phyloP scores from a whole-genome alignment of 2,329 filamentous ascomycete species.

The Beauveria pseudobassiana region DNA sequence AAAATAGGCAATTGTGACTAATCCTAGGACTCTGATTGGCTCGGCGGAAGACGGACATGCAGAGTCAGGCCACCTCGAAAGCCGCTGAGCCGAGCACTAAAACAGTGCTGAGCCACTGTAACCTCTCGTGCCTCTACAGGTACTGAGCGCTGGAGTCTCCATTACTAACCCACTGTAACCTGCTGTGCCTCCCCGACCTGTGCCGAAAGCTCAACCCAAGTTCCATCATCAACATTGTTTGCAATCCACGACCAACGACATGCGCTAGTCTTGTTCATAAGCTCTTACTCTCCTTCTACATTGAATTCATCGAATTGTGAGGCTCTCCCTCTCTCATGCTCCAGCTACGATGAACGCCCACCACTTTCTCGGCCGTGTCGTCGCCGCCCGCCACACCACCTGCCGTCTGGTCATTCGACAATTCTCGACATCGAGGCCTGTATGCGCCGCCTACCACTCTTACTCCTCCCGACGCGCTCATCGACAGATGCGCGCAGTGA shows the following conservation, averaged over 20 bases:
- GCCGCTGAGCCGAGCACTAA: constrained; percentile 21
- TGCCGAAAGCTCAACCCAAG: not conserved
- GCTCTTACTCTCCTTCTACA: not conserved
- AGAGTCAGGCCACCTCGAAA: constrained; percentile 21
- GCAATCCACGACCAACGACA: not conserved
- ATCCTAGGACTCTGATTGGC: constrained; percentile 29
- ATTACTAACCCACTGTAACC: constrained; percentile 5
- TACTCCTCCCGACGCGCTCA: constrained; percentile 41
- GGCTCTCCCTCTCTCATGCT: constrained; percentile 16
- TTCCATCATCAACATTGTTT: constrained; percentile 4
- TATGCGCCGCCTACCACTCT: constrained; percentile 39
- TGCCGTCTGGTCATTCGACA: constrained; percentile 33
- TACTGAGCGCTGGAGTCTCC: not conserved
- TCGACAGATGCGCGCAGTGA: constrained; percentile 34
- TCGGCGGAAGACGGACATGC: constrained; percentile 24
- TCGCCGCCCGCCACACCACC: constrained; percentile 31
- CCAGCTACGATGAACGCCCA: constrained; percentile 34
- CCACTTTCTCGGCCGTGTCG: constrained; percentile 32
- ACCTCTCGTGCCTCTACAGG: not conserved
- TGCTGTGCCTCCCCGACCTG: not conserved
- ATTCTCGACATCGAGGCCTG: constrained; percentile 30
- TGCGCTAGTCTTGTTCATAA: not conserved
- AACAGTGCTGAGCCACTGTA: not conserved
- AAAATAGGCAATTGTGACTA: constrained; percentile 21
- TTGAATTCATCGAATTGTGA: not conserved